Conservation (phyloP, 2,329 filamentous ascomycete genomes). For the Conoideocrella luteorostrata region DNA sequence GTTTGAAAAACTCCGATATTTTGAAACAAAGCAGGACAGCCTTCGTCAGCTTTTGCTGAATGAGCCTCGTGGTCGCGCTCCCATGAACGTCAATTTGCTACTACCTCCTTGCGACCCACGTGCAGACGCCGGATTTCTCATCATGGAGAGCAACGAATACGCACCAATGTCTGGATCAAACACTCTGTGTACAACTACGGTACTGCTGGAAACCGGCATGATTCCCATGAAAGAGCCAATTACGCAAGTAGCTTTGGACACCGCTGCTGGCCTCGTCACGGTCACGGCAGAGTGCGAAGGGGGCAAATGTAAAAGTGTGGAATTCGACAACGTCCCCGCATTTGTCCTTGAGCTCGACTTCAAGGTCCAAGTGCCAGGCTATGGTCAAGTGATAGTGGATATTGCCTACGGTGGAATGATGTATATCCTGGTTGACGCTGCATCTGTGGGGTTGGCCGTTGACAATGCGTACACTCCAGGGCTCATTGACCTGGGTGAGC, state of each 20-base stretch:
- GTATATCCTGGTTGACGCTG: conserved; percentile 35
- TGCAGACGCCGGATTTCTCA: conserved; percentile 39
- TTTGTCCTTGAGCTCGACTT: conserved; percentile 35
- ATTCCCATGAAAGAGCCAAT: conserved; percentile 37
- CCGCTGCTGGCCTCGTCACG: conserved; percentile 35
- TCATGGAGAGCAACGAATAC: conserved; percentile 41
- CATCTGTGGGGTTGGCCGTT: conserved; percentile 28
- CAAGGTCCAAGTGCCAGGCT: conserved; percentile 30
- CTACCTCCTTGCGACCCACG: conserved; percentile 35
- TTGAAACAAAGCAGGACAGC: conserved; percentile 31
- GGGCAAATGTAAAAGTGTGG: conserved; percentile 36
- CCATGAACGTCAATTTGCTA: conserved; percentile 33
- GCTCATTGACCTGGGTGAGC: conserved; percentile 35
- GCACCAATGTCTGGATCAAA: conserved; percentile 35
- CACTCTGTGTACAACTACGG: conserved; percentile 36
- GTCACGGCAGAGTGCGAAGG: conserved; percentile 33
- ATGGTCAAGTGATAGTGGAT: conserved; percentile 34
- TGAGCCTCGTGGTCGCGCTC: conserved; percentile 37
- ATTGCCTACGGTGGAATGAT: conserved; percentile 41
- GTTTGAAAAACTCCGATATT: conserved; percentile 41
- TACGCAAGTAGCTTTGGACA: conserved; percentile 34
- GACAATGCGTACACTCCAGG: conserved; percentile 23
- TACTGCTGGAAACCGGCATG: conserved; percentile 41
- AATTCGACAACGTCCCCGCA: conserved; percentile 38
- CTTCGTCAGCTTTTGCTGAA: conserved; percentile 37